A percentile compares a stretch with the other conserved stretches of the same genome.
Conservation (phyloP, 768 basidiomycete species). For the Gymnopilus dilepis region DNA sequence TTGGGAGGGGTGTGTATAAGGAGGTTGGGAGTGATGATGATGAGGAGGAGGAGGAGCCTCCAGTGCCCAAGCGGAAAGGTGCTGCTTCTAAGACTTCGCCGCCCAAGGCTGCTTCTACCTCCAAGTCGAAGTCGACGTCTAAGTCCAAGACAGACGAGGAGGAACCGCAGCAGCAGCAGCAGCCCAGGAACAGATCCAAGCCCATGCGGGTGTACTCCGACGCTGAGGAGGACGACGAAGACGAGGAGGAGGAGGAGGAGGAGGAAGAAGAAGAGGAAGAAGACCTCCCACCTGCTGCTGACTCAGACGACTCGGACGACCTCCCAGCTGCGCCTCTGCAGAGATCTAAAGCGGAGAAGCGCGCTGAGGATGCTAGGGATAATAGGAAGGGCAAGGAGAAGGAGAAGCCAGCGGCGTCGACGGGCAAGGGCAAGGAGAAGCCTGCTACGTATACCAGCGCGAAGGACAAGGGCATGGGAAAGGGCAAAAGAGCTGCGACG, state of each 20-base stretch:
- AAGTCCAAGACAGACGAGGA: slow-evolving; percentile 1
- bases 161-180: slow-evolving; percentile 7
- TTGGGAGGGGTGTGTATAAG: slow-evolving; percentile 9
- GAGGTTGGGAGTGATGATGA: slow-evolving; percentile 13
- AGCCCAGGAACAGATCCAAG: slow-evolving; percentile 14
- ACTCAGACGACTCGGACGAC: slow-evolving; percentile 11
- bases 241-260: slow-evolving; percentile 17
- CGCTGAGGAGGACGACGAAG: slow-evolving; percentile 8
- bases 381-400: slow-evolving; percentile 11
- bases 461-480: slow-evolving; percentile 5
- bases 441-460: not conserved
- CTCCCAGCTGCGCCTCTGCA: slow-evolving; percentile 13
- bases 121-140: slow-evolving; percentile 20
- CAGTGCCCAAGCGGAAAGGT: slow-evolving; percentile 4
- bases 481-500: slow-evolving; percentile 14
- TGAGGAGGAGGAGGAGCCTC: slow-evolving; percentile 23
- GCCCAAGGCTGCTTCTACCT: not conserved
- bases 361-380: slow-evolving; percentile 8
- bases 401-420: not conserved
- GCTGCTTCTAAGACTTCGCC: slow-evolving; percentile 8
- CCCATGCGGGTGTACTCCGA: slow-evolving; percentile 19
- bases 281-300: slow-evolving; percentile 6
- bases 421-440: not conserved
- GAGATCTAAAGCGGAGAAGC: slow-evolving; percentile 9
- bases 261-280: slow-evolving; percentile 23